Evolutionary conservation across 2,329 filamentous ascomycete genomes (phyloP).

Genomic region (Endoconidiophora laricicola): DNA sequence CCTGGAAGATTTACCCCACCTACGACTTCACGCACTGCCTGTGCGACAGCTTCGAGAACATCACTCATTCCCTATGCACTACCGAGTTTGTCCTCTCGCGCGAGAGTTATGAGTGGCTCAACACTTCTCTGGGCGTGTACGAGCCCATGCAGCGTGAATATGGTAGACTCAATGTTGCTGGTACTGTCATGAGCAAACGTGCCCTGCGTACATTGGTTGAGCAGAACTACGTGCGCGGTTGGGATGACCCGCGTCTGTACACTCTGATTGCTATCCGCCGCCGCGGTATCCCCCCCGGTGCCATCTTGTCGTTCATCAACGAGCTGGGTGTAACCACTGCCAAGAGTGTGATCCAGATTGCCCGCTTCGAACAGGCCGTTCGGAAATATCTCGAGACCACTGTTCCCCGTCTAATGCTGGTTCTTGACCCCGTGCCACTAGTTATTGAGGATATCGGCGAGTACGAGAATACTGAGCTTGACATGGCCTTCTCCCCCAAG

Average conservation of each 20-base stretch:
- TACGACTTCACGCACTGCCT: slow-evolving; percentile 88
- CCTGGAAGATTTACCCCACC: slow-evolving; percentile 89
- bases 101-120: slow-evolving; percentile 81
- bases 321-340: slow-evolving; percentile 82
- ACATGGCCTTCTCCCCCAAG: slow-evolving; percentile 71
- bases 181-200: slow-evolving; percentile 77
- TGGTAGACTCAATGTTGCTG: slow-evolving; percentile 48
- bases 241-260: slow-evolving; percentile 84
- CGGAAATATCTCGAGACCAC: slow-evolving; percentile 75
- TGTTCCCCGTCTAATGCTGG: slow-evolving; percentile 75
- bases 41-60: slow-evolving; percentile 80
- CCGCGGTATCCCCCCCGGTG: slow-evolving; percentile 73
- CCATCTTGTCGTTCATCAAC: slow-evolving; percentile 76
- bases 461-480: slow-evolving; percentile 42
- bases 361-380: slow-evolving; percentile 71
- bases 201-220: slow-evolving; percentile 66
- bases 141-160: slow-evolving; percentile 89
- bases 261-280: slow-evolving; percentile 72
- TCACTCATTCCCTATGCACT: slow-evolving; percentile 85
- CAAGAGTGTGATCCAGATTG: slow-evolving; percentile 60
- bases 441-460: slow-evolving; percentile 65
- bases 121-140: slow-evolving; percentile 66
- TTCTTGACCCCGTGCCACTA: slow-evolving; percentile 71
- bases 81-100: slow-evolving; percentile 78
- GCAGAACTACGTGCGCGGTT: slow-evolving; percentile 62